A percentile compares a stretch with the other conserved stretches of the same genome.
phyloP scores from a whole-genome alignment of 1,139 yeast species.

The Kurtzmaniella quercitrusa region DNA sequence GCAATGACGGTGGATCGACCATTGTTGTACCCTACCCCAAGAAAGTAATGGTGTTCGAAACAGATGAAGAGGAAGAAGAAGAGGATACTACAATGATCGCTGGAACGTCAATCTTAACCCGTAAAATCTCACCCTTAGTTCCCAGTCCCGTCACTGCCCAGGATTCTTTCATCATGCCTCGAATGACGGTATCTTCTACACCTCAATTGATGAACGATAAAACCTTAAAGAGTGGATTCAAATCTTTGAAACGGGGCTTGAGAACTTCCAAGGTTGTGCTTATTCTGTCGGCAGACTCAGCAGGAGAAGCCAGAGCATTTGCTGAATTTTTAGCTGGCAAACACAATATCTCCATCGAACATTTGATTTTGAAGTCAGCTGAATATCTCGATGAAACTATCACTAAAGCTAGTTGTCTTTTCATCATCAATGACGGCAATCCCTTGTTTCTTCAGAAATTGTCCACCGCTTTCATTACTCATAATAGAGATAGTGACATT shows the following conservation, averaged over 20 bases:
- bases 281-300: not conserved
- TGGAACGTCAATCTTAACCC: not conserved
- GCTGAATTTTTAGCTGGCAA: not conserved
- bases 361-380: not conserved
- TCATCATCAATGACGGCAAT: constrained; percentile 42
- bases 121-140: constrained; percentile 7
- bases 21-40: constrained; percentile 8
- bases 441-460: constrained; percentile 20
- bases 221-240: not conserved
- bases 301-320: constrained; percentile 5
- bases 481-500: not conserved
- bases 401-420: constrained; percentile 24
- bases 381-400: constrained; percentile 13
- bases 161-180: constrained; percentile 37
- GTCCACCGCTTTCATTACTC: constrained; percentile 3
- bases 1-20: constrained; percentile 5
- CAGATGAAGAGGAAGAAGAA: constrained; percentile 35
- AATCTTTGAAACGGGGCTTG: not conserved
- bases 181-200: constrained; percentile 21
- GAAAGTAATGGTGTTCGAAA: constrained; percentile 37
- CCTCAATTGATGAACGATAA: constrained; percentile 3
- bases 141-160: constrained; percentile 1
- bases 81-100: constrained; percentile 9
- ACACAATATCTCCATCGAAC: not conserved
- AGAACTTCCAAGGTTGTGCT: not conserved